These are phyloP conservation scores for Solanum lignicaule DNA, from an alignment of 257 asterid species.

Conservation along the genomic window DNA sequence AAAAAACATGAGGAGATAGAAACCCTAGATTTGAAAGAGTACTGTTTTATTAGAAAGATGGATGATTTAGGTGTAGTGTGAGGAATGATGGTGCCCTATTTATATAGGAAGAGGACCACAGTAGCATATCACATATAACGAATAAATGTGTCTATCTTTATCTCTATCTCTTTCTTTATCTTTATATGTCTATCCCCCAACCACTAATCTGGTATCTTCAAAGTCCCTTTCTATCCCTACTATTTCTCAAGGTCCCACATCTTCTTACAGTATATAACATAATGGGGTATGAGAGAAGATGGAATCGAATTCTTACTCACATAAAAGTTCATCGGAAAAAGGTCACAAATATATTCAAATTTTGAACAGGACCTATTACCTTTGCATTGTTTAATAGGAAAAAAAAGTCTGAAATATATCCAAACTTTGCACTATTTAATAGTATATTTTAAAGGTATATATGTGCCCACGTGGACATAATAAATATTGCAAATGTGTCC, in stretches of 20 bases:
- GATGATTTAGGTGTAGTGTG: constrained; percentile 15
- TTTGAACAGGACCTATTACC: too few relatives aligned
- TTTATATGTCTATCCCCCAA: neutral
- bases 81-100: constrained; percentile 15
- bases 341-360: too few relatives aligned
- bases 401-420: too few relatives aligned
- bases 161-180: constrained; percentile 2
- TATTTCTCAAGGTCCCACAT: neutral
- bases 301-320: too few relatives aligned
- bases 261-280: neutral
- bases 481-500: too few relatives aligned
- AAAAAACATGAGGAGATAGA: neutral
- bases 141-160: constrained; percentile 54
- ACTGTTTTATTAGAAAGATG: neutral
- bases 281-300: neutral
- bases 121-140: constrained; percentile 23
- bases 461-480: too few relatives aligned
- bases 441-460: too few relatives aligned
- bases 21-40: constrained; percentile 17
- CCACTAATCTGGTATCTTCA: neutral
- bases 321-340: too few relatives aligned
- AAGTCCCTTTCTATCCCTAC: neutral
- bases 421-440: too few relatives aligned
- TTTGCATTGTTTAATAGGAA: too few relatives aligned
- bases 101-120: constrained; percentile 41